Evolutionary conservation across 768 basidiomycete genomes (phyloP).

Genomic region (Lentinula sp.): DNA sequence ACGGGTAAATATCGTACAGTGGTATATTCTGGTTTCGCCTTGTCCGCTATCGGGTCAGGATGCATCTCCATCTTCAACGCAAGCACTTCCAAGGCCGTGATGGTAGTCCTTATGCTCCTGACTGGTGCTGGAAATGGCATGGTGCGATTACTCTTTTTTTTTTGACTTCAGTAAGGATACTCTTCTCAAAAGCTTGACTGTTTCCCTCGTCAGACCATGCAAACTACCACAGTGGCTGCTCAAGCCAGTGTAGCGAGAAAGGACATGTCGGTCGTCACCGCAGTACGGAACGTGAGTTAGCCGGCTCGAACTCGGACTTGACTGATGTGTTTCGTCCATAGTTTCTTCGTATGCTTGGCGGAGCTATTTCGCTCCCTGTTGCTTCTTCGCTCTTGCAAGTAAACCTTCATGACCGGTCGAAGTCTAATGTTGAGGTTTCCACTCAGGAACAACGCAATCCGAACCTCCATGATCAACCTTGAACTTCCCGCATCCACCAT

Average conservation of each 20-base stretch:
- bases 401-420: neutral
- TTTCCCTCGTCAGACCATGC: slow-evolving; percentile 33
- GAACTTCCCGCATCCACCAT: slow-evolving; percentile 30
- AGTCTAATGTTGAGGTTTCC: neutral
- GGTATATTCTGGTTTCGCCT: slow-evolving; percentile 55
- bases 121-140: slow-evolving; percentile 57
- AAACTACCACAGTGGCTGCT: slow-evolving; percentile 64
- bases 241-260: slow-evolving; percentile 65
- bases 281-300: neutral
- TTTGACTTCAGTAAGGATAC: too few relatives aligned
- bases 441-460: slow-evolving; percentile 41
- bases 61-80: slow-evolving; percentile 56
- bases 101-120: slow-evolving; percentile 59
- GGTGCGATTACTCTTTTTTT: slow-evolving; percentile 14
- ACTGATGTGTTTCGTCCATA: slow-evolving; percentile 15
- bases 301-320: neutral
- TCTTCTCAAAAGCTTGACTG: neutral
- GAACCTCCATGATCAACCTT: slow-evolving; percentile 30
- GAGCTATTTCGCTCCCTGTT: slow-evolving; percentile 59
- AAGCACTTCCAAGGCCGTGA: slow-evolving; percentile 36
- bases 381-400: slow-evolving; percentile 51
- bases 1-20: slow-evolving; percentile 62
- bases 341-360: slow-evolving; percentile 68
- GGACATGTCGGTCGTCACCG: slow-evolving; percentile 74
- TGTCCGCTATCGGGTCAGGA: slow-evolving; percentile 69